Percentiles rank a stretch among this genome's conserved stretches.
phyloP scores from a whole-genome alignment of 176 grass and related monocot species.

The Oryza glaberrima region DNA sequence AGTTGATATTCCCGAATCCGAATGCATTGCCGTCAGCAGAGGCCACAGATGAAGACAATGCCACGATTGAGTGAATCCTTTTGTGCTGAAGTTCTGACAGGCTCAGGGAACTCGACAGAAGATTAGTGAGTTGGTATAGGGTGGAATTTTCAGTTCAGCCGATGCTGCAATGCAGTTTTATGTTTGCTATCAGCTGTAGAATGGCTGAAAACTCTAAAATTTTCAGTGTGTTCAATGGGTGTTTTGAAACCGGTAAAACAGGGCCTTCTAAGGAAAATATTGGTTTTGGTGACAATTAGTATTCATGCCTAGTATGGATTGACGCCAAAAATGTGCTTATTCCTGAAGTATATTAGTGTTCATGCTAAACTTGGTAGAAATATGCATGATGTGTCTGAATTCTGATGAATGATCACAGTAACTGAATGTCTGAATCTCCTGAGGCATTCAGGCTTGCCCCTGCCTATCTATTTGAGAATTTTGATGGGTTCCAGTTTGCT shows the following conservation, averaged over 20 bases:
- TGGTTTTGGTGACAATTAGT: not conserved
- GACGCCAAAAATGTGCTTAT: not conserved
- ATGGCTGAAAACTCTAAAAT: too few species aligned
- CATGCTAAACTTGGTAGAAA: not conserved
- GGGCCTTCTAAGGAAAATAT: not conserved
- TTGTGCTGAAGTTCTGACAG: not conserved
- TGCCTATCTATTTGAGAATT: not conserved
- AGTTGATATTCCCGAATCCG: conserved; percentile 11
- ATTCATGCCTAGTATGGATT: not conserved
- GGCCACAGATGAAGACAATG: not conserved
- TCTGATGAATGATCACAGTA: not conserved
- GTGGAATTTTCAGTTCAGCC: not conserved
- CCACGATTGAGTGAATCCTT: not conserved
- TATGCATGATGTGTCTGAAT: not conserved
- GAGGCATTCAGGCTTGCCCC: not conserved
- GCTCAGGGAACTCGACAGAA: conserved; percentile 2
- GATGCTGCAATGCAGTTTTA: not conserved
- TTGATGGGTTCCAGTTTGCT: too few species aligned
- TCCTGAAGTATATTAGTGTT: not conserved
- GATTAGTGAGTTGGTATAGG: not conserved
- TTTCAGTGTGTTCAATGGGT: not conserved
- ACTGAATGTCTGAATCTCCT: not conserved
- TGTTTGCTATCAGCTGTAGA: not conserved
- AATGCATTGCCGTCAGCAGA: not conserved
- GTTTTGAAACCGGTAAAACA: not conserved